Evolutionary conservation across 352 stramenopile species (phyloP).

Genomic region (Phytopythium cucurbitacearum): DNA sequence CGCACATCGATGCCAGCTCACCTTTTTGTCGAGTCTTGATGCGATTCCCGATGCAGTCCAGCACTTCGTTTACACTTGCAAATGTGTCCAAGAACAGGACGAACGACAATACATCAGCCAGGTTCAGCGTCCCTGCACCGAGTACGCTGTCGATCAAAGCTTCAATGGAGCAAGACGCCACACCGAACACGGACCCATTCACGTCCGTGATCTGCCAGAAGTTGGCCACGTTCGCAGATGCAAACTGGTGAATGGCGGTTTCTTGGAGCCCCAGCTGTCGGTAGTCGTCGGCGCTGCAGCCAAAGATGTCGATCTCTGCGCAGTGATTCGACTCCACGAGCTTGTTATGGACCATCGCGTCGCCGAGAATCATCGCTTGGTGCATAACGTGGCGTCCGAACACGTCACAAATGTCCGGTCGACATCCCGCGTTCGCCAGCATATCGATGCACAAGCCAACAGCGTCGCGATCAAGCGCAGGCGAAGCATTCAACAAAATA

Average conservation of each 20-base stretch:
- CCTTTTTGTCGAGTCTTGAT: slow-evolving; percentile 40
- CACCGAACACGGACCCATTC: slow-evolving; percentile 1
- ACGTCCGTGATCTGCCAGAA: slow-evolving; percentile 20
- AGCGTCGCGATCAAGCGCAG: slow-evolving; percentile 11
- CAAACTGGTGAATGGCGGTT: not conserved
- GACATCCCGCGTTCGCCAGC: slow-evolving; percentile 40
- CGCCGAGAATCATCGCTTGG: slow-evolving; percentile 35
- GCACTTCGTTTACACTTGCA: slow-evolving; percentile 54
- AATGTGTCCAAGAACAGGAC: slow-evolving; percentile 70
- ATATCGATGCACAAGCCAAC: slow-evolving; percentile 47
- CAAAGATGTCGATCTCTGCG: slow-evolving; percentile 59
- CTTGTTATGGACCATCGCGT: slow-evolving; percentile 24
- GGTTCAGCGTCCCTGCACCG: slow-evolving; percentile 32
- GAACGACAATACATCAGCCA: slow-evolving; percentile 64
- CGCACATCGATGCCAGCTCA: slow-evolving; percentile 13
- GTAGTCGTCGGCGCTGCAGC: slow-evolving; percentile 55
- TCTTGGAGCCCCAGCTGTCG: slow-evolving; percentile 14
- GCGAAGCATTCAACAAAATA: slow-evolving; percentile 40
- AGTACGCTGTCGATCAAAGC: slow-evolving; percentile 33
- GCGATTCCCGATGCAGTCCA: slow-evolving; percentile 44
- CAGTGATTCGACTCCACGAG: slow-evolving; percentile 16
- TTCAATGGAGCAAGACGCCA: slow-evolving; percentile 16
- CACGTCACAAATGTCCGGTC: slow-evolving; percentile 52
- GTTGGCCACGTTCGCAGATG: slow-evolving; percentile 3
- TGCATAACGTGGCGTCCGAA: slow-evolving; percentile 60